Conservation (phyloP, 2,329 filamentous ascomycete genomes). For the Fusarium tupiense region DNA sequence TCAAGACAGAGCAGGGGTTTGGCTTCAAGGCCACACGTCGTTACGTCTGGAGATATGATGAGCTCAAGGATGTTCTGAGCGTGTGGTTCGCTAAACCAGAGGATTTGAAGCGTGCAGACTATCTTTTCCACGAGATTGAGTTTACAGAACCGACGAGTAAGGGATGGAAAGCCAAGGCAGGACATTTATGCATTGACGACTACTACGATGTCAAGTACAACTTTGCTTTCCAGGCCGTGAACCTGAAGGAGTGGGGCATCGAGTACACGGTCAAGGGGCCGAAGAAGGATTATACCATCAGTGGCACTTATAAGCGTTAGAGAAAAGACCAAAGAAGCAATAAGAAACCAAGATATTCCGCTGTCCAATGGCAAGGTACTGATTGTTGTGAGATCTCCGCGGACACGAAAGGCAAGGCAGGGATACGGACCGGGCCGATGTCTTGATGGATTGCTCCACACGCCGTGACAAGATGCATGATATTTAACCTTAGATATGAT, state of each 20-base stretch:
- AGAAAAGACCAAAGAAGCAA: not conserved
- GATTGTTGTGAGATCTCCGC: not conserved
- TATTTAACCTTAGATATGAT: constrained; percentile 5
- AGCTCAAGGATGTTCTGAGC: constrained; percentile 67
- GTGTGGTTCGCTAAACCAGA: constrained; percentile 79
- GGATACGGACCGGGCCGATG: constrained; percentile 6
- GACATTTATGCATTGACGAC: constrained; percentile 77
- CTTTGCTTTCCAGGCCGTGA: constrained; percentile 69
- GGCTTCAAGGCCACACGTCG: constrained; percentile 70
- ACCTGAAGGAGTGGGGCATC: constrained; percentile 66
- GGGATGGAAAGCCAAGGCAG: constrained; percentile 71
- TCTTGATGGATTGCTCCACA: constrained; percentile 3
- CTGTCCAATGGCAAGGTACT: too few relatives aligned
- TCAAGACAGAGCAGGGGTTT: constrained; percentile 65
- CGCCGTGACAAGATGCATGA: not conserved
- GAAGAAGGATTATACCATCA: constrained; percentile 76
- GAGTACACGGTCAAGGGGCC: constrained; percentile 75
- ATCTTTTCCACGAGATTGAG: constrained; percentile 79
- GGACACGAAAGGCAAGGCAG: not conserved
- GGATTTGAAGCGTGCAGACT: constrained; percentile 70
- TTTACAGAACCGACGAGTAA: constrained; percentile 56
- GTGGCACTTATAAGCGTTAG: constrained; percentile 60
- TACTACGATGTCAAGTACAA: constrained; percentile 76
- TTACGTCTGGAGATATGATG: constrained; percentile 78
- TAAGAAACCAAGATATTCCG: not conserved